Percentiles rank a stretch among this genome's conserved stretches.
phyloP scores from a whole-genome alignment of 768 basidiomycete genomes.

The Nidularia pulvinata region DNA sequence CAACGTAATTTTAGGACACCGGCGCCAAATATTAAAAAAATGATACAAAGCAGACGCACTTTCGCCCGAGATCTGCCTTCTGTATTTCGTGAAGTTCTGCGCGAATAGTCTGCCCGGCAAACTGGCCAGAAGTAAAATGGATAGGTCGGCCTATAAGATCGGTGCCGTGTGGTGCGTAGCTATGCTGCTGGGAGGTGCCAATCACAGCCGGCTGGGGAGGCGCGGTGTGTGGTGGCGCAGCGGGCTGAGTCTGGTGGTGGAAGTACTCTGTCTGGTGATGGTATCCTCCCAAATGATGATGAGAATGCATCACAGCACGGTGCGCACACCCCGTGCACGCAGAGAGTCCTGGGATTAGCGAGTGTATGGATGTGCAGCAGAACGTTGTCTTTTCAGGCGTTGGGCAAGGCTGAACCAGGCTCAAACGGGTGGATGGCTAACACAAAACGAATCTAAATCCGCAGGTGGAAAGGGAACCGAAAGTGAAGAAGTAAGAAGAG shows the following conservation, averaged over 20 bases:
- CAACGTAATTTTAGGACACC: not conserved
- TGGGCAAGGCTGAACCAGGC: not conserved
- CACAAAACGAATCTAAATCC: not conserved
- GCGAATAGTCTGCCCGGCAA: constrained; percentile 56
- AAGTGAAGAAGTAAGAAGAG: not conserved
- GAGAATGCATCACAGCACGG: not conserved
- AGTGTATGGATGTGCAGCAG: too few species aligned
- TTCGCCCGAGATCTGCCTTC: constrained; percentile 67
- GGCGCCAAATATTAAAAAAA: constrained; percentile 3
- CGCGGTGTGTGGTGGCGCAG: not conserved
- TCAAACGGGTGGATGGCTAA: not conserved
- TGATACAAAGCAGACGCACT: constrained; percentile 34
- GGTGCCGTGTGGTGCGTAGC: constrained; percentile 15
- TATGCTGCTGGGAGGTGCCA: not conserved
- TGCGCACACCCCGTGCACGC: not conserved
- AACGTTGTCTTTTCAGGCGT: too few species aligned
- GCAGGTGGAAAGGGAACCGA: constrained; percentile 1
- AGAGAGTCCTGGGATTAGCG: not conserved
- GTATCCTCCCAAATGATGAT: not conserved
- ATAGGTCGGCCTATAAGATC: constrained; percentile 49
- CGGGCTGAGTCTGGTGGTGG: not conserved
- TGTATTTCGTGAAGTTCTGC: constrained; percentile 59
- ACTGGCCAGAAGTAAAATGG: constrained; percentile 57
- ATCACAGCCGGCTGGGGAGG: not conserved
- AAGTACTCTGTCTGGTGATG: not conserved